These are phyloP conservation scores for Diplosphaera chodatii DNA, from an alignment of 139 green algal species.

Conservation along the genomic window DNA sequence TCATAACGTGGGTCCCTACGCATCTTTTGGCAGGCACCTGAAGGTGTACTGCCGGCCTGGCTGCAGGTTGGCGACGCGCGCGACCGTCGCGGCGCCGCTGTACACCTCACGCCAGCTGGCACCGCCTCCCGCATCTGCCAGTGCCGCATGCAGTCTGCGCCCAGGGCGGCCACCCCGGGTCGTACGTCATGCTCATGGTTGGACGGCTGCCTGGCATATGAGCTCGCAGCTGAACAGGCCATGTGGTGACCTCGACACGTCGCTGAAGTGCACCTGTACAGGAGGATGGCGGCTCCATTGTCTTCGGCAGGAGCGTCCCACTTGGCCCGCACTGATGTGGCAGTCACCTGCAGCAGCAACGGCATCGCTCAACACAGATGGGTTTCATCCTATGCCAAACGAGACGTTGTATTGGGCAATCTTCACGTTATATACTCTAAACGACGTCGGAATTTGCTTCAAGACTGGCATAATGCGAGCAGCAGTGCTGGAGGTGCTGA, in stretches of 20 bases:
- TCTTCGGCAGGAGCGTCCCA: conserved; percentile 42
- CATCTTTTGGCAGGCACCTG: neutral
- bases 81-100: conserved; percentile 13
- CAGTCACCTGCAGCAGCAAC: conserved; percentile 7
- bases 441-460: too few relatives aligned
- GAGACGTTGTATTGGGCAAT: too few relatives aligned
- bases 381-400: too few relatives aligned
- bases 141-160: neutral
- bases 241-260: too few relatives aligned
- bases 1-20: too few relatives aligned
- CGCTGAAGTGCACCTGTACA: conserved; percentile 33
- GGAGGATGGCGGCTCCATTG: conserved; percentile 33
- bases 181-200: neutral
- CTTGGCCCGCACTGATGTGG: conserved; percentile 23
- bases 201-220: neutral
- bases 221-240: neutral
- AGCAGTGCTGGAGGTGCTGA: neutral
- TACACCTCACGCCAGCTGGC: conserved; percentile 24
- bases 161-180: neutral
- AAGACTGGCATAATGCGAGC: neutral
- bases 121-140: neutral
- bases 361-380: too few relatives aligned
- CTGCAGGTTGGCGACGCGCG: conserved; percentile 24
- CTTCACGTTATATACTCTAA: too few relatives aligned
- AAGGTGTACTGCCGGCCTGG: conserved; percentile 34